Evolutionary conservation across 2,329 filamentous ascomycete genomes (phyloP), one percentile per base, ranked within the genome.

Genomic region (Lizonia empirigonia): DNA sequence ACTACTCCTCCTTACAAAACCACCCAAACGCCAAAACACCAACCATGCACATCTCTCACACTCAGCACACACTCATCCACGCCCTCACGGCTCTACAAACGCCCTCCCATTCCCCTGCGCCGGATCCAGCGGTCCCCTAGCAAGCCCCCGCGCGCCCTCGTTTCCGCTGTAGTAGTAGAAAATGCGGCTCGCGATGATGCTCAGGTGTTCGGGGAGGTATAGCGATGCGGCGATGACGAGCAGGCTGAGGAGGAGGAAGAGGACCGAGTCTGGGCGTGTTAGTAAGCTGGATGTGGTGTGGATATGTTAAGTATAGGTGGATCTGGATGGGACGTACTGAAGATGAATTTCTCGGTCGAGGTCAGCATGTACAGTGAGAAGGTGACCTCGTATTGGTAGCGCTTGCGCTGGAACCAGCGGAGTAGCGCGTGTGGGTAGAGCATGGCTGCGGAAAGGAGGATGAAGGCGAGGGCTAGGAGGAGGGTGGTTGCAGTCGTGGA

Each of bases 371-470:
- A 97, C 20, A 97, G 84, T 55, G 89, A 88, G 76, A 95, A 94
- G 10, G 93, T 97, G 73, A 97, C 93, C 78, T 99, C 94, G 73
- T 97, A 91, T 80, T 97, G 94, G 80, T 97, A 97, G 73, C 92
- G 87, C 82, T 99, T 99, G 75, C 92, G 85, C 76, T 91, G 87
- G 62, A 97, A 82, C 91, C 92, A 97, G 74, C 87, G 86, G 60
- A 90, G 83, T 65, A 95, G 71, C 24, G 76, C 75, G 20, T 79
- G 77, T 9, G 82, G 75, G 54, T 77, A 77, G 30, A 78, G 68
- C 67, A 79, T 76, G 32, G 72, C 61, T 67, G 72, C 72, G 63
- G 77, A 55, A 66, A 76, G 63, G 53, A 79, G 70, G 48, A 74
- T 68, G 48, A 71, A 65, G 49, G 73, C 65, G 42, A 64, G 59